A percentile compares a stretch with the other conserved stretches of the same genome.
These are phyloP conservation scores for Middelhovenomyces tepae DNA, from an alignment of 805 yeast species.

Conservation along the genomic window DNA sequence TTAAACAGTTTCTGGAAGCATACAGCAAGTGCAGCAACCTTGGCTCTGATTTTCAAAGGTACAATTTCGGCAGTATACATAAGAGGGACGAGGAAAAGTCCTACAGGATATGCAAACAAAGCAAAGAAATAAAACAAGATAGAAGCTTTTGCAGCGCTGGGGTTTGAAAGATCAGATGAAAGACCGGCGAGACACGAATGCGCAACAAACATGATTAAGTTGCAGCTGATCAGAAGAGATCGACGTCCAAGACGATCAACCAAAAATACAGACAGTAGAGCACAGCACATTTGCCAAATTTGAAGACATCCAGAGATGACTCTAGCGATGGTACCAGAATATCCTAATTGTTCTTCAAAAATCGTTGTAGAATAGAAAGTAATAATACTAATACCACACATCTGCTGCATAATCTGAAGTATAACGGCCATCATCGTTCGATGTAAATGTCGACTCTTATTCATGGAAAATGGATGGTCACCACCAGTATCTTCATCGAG, in stretches of 20 bases:
- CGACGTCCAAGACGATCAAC: constrained; percentile 52
- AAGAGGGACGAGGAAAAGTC: constrained; percentile 12
- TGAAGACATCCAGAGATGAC: constrained; percentile 11
- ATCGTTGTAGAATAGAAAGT: constrained; percentile 14
- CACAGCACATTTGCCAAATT: constrained; percentile 9
- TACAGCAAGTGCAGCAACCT: constrained; percentile 42
- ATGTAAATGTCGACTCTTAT: constrained; percentile 8
- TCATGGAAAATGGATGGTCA: constrained; percentile 3
- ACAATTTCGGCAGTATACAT: constrained; percentile 48
- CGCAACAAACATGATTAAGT: constrained; percentile 7
- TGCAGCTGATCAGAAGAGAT: constrained; percentile 23
- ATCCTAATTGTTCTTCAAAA: constrained; percentile 10
- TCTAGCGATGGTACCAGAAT: constrained; percentile 6
- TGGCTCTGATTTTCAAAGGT: constrained; percentile 38
- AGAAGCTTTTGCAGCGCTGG: constrained; percentile 12
- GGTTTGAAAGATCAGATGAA: constrained; percentile 11
- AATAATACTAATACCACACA: constrained; percentile 13
- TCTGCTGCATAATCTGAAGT: constrained; percentile 11
- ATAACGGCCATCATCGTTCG: constrained; percentile 9
- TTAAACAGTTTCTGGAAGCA: constrained; percentile 37
- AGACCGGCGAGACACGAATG: constrained; percentile 10
- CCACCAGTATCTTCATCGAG: constrained; percentile 8
- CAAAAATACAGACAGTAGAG: constrained; percentile 28
- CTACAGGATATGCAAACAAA: constrained; percentile 13
- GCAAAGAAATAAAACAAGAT: constrained; percentile 12